These are phyloP conservation scores for Rhizoctonia solani DNA, from an alignment of 1,284 basidiomycete genomes.

Conservation along the genomic window DNA sequence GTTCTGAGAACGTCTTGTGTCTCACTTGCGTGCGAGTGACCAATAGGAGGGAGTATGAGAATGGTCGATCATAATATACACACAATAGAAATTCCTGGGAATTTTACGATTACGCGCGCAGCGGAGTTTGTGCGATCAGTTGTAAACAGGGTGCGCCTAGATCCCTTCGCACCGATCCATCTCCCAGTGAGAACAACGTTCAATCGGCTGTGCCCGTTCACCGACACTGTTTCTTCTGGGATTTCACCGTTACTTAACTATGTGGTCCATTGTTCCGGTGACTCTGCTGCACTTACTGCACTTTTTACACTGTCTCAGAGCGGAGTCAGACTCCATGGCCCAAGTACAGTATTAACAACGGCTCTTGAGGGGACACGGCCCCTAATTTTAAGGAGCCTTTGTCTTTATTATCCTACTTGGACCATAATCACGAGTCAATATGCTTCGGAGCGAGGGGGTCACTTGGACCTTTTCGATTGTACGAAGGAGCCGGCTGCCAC, in stretches of 20 bases:
- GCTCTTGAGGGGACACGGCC: slow-evolving; percentile 4
- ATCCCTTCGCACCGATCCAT: slow-evolving; percentile 1
- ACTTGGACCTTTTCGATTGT: slow-evolving; percentile 18
- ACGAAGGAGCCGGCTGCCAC: neutral
- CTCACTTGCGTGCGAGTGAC: neutral
- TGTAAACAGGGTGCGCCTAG: slow-evolving; percentile 25
- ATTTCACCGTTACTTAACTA: neutral
- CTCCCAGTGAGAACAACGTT: neutral
- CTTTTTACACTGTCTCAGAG: slow-evolving; percentile 9
- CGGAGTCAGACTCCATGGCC: neutral
- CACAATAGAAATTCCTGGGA: neutral
- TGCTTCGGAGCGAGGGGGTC: neutral
- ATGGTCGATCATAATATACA: slow-evolving; percentile 5
- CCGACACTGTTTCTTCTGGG: neutral
- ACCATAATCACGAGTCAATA: neutral
- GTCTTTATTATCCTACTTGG: neutral
- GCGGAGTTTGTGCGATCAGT: slow-evolving; percentile 9
- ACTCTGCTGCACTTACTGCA: neutral
- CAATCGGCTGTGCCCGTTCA: neutral
- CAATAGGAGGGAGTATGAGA: too few species aligned
- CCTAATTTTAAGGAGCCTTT: slow-evolving; percentile 29
- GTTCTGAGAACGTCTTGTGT: neutral
- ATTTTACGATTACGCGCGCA: slow-evolving; percentile 1
- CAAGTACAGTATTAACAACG: neutral
- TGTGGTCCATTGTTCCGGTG: neutral